Evolutionary conservation across 352 stramenopile genomes (phyloP).

Genomic region (Pythium apleroticum): DNA sequence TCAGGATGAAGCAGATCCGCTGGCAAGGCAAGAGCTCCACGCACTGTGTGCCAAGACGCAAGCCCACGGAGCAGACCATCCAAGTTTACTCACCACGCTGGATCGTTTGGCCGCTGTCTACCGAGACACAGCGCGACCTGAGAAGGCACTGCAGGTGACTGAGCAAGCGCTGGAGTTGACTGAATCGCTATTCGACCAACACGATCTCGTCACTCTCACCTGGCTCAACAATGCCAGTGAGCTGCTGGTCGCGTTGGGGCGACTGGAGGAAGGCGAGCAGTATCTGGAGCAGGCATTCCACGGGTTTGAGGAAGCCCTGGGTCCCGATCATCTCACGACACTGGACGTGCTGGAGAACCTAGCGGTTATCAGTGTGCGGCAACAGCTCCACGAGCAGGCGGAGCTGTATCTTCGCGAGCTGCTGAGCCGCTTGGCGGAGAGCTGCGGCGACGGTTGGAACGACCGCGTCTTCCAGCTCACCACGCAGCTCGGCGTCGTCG

Average conservation of each 20-base stretch:
- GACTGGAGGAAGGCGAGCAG: conserved; percentile 36
- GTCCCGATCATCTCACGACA: conserved; percentile 3
- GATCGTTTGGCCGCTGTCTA: conserved; percentile 34
- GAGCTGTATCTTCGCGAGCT: conserved; percentile 38
- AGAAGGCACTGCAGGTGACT: conserved; percentile 32
- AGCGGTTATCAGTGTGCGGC: conserved; percentile 33
- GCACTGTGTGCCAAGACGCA: conserved; percentile 51
- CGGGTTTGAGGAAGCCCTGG: conserved; percentile 22
- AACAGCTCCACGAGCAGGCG: conserved; percentile 11
- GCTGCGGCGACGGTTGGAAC: conserved; percentile 56
- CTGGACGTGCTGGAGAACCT: conserved; percentile 48
- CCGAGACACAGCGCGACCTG: conserved; percentile 15
- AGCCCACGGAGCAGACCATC: conserved; percentile 39
- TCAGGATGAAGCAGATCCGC: conserved; percentile 31
- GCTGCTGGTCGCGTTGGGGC: conserved; percentile 32
- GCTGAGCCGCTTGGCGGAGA: conserved; percentile 25
- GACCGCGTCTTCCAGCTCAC: conserved; percentile 43
- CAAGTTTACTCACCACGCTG: conserved; percentile 42
- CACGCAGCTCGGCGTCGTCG: conserved; percentile 32
- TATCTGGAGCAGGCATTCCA: conserved; percentile 36
- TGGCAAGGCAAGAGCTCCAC: conserved; percentile 49
- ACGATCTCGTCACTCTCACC: conserved; percentile 36
- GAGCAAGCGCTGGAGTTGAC: conserved; percentile 46
- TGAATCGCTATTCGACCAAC: conserved; percentile 35
- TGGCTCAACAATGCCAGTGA: conserved; percentile 52